These are phyloP conservation scores for Euryodendron excelsum DNA, from an alignment of 148 eudicot genomes.

Conservation along the genomic window DNA sequence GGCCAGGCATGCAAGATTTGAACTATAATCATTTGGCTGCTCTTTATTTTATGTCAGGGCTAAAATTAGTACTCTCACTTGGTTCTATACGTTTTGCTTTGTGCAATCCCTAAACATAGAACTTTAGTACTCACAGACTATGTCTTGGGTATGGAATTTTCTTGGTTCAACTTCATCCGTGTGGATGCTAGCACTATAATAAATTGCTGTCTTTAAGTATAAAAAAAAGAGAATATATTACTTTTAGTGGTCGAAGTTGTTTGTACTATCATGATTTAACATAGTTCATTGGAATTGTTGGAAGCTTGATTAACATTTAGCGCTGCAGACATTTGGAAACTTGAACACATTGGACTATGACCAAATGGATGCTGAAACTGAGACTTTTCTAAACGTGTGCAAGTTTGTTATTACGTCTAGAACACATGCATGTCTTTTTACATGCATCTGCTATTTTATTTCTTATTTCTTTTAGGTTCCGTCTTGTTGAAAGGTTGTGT, in stretches of 20 bases:
- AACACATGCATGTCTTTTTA: neutral
- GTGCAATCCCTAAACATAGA: neutral
- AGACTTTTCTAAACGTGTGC: neutral
- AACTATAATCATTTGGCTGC: neutral
- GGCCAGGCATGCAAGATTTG: neutral
- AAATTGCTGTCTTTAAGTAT: neutral
- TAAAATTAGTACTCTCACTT: neutral
- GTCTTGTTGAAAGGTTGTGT: slow-evolving; percentile 56
- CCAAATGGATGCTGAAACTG: no score
- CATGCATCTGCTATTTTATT: neutral
- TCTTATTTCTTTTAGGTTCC: neutral
- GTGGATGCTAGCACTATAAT: neutral
- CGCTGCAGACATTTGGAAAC: neutral
- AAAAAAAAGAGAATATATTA: neutral
- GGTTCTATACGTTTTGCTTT: neutral
- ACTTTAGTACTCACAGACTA: no score
- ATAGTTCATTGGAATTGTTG: neutral
- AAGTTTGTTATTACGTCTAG: no score
- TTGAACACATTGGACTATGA: no score
- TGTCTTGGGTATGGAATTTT: neutral
- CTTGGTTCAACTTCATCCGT: neutral
- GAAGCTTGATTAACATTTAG: slow-evolving; percentile 5
- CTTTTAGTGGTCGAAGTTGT: neutral
- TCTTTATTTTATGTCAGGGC: neutral
- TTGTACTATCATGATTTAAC: neutral